These are phyloP conservation scores for Paramecium biaurelia DNA, from an alignment of 73 alveolate genomes.

Conservation along the genomic window DNA sequence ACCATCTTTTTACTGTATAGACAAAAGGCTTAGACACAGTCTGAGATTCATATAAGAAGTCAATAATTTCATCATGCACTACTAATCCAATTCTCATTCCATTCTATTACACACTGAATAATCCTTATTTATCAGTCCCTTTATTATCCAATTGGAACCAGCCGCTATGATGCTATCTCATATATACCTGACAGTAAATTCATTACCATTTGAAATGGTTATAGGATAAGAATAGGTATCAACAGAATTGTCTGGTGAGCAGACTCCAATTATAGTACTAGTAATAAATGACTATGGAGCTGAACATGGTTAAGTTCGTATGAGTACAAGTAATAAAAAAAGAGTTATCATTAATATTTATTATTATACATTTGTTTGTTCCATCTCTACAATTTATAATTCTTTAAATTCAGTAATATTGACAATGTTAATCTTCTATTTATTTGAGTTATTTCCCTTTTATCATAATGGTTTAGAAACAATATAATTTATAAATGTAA, in stretches of 20 bases:
- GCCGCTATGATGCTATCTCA: neutral
- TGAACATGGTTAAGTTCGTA: constrained; percentile 1
- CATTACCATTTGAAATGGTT: constrained; percentile 3
- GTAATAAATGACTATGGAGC: neutral
- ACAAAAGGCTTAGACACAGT: neutral
- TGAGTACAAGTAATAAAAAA: neutral
- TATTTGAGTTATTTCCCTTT: neutral
- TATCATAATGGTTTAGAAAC: neutral
- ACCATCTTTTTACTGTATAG: neutral
- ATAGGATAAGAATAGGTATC: neutral
- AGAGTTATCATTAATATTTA: neutral
- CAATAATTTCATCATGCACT: neutral
- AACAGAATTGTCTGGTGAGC: neutral
- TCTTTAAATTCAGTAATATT: neutral
- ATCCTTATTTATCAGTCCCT: neutral
- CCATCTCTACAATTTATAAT: neutral
- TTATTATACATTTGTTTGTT: neutral
- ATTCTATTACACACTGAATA: neutral
- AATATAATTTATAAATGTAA: neutral
- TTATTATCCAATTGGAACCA: constrained; percentile 26
- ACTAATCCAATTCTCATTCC: neutral
- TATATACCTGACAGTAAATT: constrained; percentile 10
- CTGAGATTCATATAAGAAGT: neutral
- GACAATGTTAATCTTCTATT: neutral
- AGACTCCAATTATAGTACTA: neutral